These are phyloP conservation scores for Cladosporium austrohemisphaericum DNA, from an alignment of 2,329 filamentous ascomycete genomes.

Conservation along the genomic window DNA sequence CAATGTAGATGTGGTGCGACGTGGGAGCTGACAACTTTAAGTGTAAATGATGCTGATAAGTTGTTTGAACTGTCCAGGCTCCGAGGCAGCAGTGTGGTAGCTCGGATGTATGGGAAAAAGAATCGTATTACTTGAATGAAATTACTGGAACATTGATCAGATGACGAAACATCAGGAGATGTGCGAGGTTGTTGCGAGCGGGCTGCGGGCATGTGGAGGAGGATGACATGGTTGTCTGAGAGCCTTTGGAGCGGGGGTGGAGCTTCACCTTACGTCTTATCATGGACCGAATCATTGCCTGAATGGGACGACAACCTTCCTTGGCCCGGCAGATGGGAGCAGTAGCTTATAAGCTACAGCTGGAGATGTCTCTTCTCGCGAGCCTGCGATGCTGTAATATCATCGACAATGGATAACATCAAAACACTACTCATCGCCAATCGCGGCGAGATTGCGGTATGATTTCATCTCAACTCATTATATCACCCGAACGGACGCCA, in stretches of 20 bases:
- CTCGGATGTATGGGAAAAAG: background rate
- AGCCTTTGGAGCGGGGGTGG: slow-evolving; percentile 12
- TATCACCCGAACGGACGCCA: too few relatives aligned
- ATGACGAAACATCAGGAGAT: slow-evolving; percentile 5
- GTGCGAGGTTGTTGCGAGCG: background rate
- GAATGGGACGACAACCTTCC: slow-evolving; percentile 1
- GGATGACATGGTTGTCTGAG: too few relatives aligned
- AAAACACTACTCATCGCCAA: slow-evolving; percentile 57
- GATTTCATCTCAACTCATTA: background rate
- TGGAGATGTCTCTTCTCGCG: background rate
- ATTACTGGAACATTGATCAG: background rate
- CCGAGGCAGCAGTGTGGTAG: background rate
- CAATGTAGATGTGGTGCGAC: too few relatives aligned
- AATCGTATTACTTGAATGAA: background rate
- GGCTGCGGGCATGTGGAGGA: background rate
- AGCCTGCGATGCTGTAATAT: background rate
- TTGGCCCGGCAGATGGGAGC: background rate
- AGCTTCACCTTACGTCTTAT: slow-evolving; percentile 17
- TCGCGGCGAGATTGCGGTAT: slow-evolving; percentile 51
- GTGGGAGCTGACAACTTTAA: too few relatives aligned
- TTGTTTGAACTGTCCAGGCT: background rate
- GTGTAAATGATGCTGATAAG: background rate
- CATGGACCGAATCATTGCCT: slow-evolving; percentile 11
- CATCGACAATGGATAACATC: slow-evolving; percentile 38
- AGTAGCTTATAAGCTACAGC: background rate